Percentiles rank a stretch among this genome's conserved stretches.
Conservation (phyloP, 176 grass and related monocot species). For the Juncus inflexus region DNA sequence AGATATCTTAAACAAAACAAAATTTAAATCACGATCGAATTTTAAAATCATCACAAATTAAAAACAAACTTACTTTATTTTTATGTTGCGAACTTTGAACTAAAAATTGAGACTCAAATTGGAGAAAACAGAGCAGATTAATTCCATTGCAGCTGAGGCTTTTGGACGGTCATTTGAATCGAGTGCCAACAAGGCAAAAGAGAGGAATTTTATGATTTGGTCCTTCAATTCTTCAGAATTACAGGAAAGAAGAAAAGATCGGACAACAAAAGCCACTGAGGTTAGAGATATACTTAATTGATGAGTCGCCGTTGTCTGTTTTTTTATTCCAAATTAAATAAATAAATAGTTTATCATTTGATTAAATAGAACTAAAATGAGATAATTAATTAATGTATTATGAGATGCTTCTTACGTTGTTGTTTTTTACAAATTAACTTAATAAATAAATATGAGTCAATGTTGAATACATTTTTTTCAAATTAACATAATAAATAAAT, state of each 20-base stretch:
- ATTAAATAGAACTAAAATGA: too few species aligned
- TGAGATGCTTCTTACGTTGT: too few species aligned
- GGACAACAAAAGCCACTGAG: constrained; percentile 81
- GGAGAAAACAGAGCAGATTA: constrained; percentile 94
- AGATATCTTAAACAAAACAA: constrained; percentile 53
- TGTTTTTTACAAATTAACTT: too few species aligned
- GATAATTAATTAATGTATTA: constrained; percentile 3
- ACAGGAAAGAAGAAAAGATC: constrained; percentile 60
- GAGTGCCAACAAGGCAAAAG: constrained; percentile 88
- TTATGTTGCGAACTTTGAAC: too few species aligned
- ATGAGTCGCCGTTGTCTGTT: constrained; percentile 94
- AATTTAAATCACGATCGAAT: neutral
- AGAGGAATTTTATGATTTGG: constrained; percentile 61
- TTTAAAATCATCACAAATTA: too few species aligned
- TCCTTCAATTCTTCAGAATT: constrained; percentile 45
- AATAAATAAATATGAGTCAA: too few species aligned
- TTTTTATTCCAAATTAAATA: constrained; percentile 16
- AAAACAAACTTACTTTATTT: too few species aligned
- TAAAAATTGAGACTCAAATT: constrained; percentile 72
- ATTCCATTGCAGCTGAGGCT: constrained; percentile 77
- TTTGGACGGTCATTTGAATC: constrained; percentile 99
- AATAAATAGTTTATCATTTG: neutral
- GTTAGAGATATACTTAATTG: constrained; percentile 83
- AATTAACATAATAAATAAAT: too few species aligned
- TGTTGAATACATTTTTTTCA: too few species aligned